Percentiles rank a stretch among this genome's conserved stretches.
Evolutionary conservation across 345 rosid genomes (phyloP).

Genomic region (Raphanus raphanistrum): DNA sequence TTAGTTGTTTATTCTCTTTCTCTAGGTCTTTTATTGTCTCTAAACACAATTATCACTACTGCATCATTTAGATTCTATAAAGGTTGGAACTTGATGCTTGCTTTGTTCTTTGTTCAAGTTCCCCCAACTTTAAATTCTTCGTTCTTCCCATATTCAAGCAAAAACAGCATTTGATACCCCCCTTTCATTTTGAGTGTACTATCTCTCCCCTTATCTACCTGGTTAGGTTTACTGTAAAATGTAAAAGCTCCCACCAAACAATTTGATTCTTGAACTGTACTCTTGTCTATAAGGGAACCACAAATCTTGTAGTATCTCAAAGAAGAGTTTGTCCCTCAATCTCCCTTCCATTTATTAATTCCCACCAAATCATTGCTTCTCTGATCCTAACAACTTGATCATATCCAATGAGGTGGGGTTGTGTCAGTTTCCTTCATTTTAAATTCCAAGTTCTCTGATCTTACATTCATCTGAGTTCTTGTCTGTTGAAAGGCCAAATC

Average conservation of each 20-base stretch:
- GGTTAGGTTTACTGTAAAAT: constrained; percentile 44
- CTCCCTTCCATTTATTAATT: neutral
- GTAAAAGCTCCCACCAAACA: constrained; percentile 40
- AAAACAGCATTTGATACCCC: constrained; percentile 64
- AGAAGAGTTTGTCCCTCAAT: constrained; percentile 40
- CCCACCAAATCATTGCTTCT: constrained; percentile 15
- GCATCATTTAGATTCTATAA: constrained; percentile 44
- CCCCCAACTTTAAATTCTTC: constrained; percentile 14
- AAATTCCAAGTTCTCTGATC: constrained; percentile 43
- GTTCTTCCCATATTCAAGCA: constrained; percentile 45
- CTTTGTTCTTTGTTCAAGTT: constrained; percentile 48
- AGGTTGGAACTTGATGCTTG: constrained; percentile 67
- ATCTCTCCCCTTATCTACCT: constrained; percentile 36
- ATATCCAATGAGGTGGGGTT: constrained; percentile 20
- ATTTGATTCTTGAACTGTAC: constrained; percentile 51
- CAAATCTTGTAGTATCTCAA: constrained; percentile 49
- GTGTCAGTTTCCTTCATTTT: neutral
- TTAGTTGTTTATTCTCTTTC: neutral
- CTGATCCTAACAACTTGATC: constrained; percentile 25
- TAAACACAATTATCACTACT: constrained; percentile 36
- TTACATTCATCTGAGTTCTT: constrained; percentile 23
- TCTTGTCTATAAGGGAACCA: constrained; percentile 41
- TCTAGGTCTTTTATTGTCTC: constrained; percentile 39
- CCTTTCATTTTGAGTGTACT: constrained; percentile 42
- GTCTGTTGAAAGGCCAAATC: constrained; percentile 1